Conservation (phyloP, 768 basidiomycete species). For the Rhizopogon vesiculosus region DNA sequence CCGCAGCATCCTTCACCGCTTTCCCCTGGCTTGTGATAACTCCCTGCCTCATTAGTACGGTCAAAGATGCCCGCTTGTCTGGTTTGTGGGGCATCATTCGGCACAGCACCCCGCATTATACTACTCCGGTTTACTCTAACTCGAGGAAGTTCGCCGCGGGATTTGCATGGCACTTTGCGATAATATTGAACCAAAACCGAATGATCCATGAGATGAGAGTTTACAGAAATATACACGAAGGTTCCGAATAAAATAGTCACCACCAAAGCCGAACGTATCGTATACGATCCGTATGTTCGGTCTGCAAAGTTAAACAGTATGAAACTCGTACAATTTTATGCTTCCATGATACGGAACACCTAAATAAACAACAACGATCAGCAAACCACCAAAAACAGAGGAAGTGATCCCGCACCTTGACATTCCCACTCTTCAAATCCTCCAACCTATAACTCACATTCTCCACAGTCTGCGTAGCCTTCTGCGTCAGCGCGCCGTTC, state of each 20-base stretch:
- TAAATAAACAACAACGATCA: constrained; percentile 13
- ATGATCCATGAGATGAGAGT: background rate
- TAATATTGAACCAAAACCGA: no score
- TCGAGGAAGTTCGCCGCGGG: no score
- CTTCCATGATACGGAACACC: constrained; percentile 38
- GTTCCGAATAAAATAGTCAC: background rate
- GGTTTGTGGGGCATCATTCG: no score
- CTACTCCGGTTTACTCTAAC: no score
- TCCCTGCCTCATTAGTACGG: no score
- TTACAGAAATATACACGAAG: background rate
- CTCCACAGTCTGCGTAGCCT: constrained; percentile 54
- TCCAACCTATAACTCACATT: constrained; percentile 83
- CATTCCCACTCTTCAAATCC: constrained; percentile 79
- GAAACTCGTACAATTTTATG: constrained; percentile 17
- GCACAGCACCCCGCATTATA: no score
- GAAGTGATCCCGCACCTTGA: constrained; percentile 50
- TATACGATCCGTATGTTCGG: background rate
- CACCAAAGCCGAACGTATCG: background rate
- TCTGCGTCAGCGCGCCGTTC: constrained; percentile 31
- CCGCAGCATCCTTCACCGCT: no score
- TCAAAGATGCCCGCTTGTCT: no score
- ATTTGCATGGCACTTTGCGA: no score
- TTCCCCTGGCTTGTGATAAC: no score
- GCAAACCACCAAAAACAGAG: background rate
- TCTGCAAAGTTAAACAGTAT: background rate